A percentile compares a stretch with the other conserved stretches of the same genome.
phyloP scores from a whole-genome alignment of 306 rosid genomes.

The Neltuma alba region DNA sequence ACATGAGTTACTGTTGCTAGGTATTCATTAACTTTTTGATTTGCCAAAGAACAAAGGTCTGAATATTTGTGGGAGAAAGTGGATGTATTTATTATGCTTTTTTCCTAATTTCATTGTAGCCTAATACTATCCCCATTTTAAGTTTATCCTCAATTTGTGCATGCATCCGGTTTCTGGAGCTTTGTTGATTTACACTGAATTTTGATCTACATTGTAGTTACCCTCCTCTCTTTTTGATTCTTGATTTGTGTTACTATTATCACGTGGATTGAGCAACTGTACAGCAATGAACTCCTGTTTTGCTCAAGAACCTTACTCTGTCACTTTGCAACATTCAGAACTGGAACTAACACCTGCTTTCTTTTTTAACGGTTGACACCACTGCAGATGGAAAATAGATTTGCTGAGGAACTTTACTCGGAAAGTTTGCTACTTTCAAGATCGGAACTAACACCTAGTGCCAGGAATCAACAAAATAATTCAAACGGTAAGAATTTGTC shows the following conservation, averaged over 20 bases:
- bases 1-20: not conserved
- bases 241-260: not conserved
- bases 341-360: constrained; percentile 43
- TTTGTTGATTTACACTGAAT: no score
- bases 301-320: constrained; percentile 74
- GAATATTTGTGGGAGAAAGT: not conserved
- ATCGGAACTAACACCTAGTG: constrained; percentile 41
- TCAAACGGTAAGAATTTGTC: constrained; percentile 39
- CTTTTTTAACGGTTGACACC: constrained; percentile 14
- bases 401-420: constrained; percentile 78
- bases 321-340: constrained; percentile 51
- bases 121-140: not conserved
- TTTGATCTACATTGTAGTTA: not conserved
- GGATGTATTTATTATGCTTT: not conserved
- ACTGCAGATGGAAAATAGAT: constrained; percentile 63
- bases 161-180: not conserved
- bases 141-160: not conserved
- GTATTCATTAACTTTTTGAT: no score
- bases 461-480: constrained; percentile 26
- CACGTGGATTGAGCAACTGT: not conserved
- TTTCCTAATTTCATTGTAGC: not conserved
- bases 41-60: not conserved
- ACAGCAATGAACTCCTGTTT: constrained; percentile 1
- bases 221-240: not conserved
- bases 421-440: constrained; percentile 60